Evolutionary conservation across 2,329 filamentous ascomycete genomes (phyloP).

Genomic region (Graphium sp.): DNA sequence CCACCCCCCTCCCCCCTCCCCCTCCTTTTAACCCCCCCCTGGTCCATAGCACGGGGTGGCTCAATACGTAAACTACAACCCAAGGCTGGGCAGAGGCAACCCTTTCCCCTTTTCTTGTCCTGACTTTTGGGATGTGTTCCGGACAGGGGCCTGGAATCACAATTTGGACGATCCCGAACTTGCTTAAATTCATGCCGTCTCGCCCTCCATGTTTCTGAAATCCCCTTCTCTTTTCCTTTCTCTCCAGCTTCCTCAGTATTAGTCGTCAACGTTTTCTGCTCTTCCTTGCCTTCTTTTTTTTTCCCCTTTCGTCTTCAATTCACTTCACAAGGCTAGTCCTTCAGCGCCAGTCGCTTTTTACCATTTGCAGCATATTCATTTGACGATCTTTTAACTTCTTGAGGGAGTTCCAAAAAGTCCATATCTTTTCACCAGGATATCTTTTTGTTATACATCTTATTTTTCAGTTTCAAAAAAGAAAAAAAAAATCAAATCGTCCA

Average conservation of each 20-base stretch:
- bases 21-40: too few relatives aligned
- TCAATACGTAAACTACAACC: too few relatives aligned
- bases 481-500: conserved; percentile 14
- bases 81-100: too few relatives aligned
- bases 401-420: too few relatives aligned
- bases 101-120: background rate
- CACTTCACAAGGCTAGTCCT: conserved; percentile 27
- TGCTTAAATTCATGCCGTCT: conserved; percentile 24
- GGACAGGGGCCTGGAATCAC: conserved; percentile 3
- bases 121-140: background rate
- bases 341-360: conserved; percentile 28
- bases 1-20: too few relatives aligned
- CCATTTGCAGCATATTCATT: conserved; percentile 5
- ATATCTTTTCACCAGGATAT: too few relatives aligned
- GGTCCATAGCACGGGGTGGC: too few relatives aligned
- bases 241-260: background rate
- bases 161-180: conserved; percentile 6
- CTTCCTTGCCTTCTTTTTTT: too few relatives aligned
- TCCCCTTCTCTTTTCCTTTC: conserved; percentile 8
- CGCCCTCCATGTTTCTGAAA: conserved; percentile 10
- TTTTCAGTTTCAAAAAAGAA: conserved; percentile 8
- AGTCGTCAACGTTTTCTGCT: too few relatives aligned
- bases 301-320: conserved; percentile 9
- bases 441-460: conserved; percentile 9
- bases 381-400: conserved; percentile 3